phyloP scores from a whole-genome alignment of 108 stramenopile species.

The Parmales sp. region DNA sequence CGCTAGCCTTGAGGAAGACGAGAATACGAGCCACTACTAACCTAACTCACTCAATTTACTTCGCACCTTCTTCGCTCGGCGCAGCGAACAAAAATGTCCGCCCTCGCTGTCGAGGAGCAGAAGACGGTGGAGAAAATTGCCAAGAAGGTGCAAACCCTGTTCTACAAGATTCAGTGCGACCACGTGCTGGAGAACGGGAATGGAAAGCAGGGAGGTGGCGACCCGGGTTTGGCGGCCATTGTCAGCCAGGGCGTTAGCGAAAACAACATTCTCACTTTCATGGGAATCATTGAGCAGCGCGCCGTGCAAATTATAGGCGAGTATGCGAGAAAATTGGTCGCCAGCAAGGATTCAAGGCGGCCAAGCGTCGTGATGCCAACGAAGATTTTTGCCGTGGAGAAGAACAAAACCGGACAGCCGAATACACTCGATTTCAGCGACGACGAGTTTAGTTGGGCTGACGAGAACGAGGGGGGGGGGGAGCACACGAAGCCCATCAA shows the following conservation, averaged over 20 bases:
- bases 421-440: no score
- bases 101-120: conserved; percentile 30
- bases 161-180: conserved; percentile 61
- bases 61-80: no score
- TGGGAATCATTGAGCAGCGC: conserved; percentile 54
- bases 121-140: conserved; percentile 45
- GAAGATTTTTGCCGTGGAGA: no score
- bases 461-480: no score
- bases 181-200: conserved; percentile 28
- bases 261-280: conserved; percentile 52
- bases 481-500: no score
- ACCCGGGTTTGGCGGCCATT: conserved; percentile 37
- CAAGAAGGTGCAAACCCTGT: conserved; percentile 45
- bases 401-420: no score
- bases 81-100: conserved; percentile 33
- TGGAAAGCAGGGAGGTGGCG: not conserved
- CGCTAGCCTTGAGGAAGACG: no score
- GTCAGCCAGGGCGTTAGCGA: conserved; percentile 49
- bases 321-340: conserved; percentile 16
- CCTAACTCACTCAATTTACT: no score
- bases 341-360: no score
- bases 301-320: conserved; percentile 46
- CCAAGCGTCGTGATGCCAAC: no score
- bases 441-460: no score
- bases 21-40: no score